These are phyloP conservation scores for Penicillium sclerotiorum DNA, from an alignment of 2,329 filamentous ascomycete genomes.

Conservation along the genomic window DNA sequence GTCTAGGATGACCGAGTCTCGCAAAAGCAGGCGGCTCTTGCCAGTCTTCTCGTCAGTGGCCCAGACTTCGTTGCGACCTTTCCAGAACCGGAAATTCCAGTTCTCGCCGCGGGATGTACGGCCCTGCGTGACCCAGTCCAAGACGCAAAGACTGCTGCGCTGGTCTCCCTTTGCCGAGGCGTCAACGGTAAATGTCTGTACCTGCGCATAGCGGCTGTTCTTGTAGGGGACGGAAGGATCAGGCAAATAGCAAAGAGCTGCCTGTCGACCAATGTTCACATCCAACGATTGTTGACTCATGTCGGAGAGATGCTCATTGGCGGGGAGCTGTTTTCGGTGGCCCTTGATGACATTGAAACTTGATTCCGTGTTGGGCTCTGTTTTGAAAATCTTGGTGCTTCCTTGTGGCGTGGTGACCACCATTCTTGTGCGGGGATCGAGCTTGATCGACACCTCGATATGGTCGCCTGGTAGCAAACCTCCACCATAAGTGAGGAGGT, in stretches of 20 bases:
- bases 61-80: slow-evolving; percentile 80
- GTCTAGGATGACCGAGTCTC: slow-evolving; percentile 80
- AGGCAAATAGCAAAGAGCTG: slow-evolving; percentile 69
- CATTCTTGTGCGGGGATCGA: slow-evolving; percentile 68
- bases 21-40: slow-evolving; percentile 68
- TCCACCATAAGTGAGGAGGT: slow-evolving; percentile 91
- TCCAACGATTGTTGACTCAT: slow-evolving; percentile 54
- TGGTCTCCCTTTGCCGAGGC: slow-evolving; percentile 39
- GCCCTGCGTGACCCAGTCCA: slow-evolving; percentile 95
- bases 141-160: slow-evolving; percentile 68
- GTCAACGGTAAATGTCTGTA: slow-evolving; percentile 71
- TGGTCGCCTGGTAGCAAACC: slow-evolving; percentile 87
- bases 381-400: slow-evolving; percentile 95
- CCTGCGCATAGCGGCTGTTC: slow-evolving; percentile 80
- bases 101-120: slow-evolving; percentile 81
- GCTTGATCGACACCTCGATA: slow-evolving; percentile 70
- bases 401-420: slow-evolving; percentile 66
- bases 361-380: slow-evolving; percentile 44
- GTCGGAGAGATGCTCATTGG: slow-evolving; percentile 36
- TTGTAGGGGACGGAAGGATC: slow-evolving; percentile 93
- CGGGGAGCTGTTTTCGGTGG: slow-evolving; percentile 38
- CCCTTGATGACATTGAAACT: slow-evolving; percentile 29
- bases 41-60: slow-evolving; percentile 36
- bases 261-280: slow-evolving; percentile 50
- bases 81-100: slow-evolving; percentile 81